phyloP scores from a whole-genome alignment of 2,329 filamentous ascomycete species.

The Neonectria faginata region DNA sequence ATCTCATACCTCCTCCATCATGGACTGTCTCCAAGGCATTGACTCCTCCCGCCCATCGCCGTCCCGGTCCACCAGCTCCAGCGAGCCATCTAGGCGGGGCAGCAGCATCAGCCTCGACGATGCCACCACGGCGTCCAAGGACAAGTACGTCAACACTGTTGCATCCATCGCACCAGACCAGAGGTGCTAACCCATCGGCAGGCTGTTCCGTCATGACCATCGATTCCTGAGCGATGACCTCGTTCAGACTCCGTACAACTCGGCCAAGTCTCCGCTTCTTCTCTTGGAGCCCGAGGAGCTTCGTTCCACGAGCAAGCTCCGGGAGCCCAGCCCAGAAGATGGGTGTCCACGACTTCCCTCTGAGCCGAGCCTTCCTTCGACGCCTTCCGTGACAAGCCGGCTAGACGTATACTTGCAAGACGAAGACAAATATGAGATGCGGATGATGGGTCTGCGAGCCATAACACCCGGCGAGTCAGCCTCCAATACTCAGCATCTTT shows the following conservation, averaged over 20 bases:
- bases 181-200: conserved; percentile 22
- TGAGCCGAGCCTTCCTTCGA: conserved; percentile 21
- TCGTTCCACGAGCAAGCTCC: neutral
- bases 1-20: conserved; percentile 13
- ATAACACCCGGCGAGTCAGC: neutral
- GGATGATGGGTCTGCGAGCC: conserved; percentile 19
- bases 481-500: neutral
- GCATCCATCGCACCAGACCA: neutral
- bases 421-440: conserved; percentile 31
- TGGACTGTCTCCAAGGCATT: conserved; percentile 37
- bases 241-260: neutral
- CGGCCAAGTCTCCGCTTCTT: conserved; percentile 14
- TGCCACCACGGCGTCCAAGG: neutral
- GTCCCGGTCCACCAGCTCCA: conserved; percentile 2
- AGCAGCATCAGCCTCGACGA: conserved; percentile 44
- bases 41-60: conserved; percentile 33
- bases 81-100: conserved; percentile 17
- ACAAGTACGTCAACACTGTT: conserved; percentile 23
- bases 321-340: neutral
- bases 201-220: conserved; percentile 7
- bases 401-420: conserved; percentile 34
- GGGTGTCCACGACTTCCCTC: conserved; percentile 25
- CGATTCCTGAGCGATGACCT: neutral
- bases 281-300: conserved; percentile 19
- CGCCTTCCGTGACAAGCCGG: conserved; percentile 8